Evolutionary conservation across 495 filamentous ascomycete genomes (phyloP), one percentile per base, ranked within the genome.

Genomic region (Neurospora sp.): DNA sequence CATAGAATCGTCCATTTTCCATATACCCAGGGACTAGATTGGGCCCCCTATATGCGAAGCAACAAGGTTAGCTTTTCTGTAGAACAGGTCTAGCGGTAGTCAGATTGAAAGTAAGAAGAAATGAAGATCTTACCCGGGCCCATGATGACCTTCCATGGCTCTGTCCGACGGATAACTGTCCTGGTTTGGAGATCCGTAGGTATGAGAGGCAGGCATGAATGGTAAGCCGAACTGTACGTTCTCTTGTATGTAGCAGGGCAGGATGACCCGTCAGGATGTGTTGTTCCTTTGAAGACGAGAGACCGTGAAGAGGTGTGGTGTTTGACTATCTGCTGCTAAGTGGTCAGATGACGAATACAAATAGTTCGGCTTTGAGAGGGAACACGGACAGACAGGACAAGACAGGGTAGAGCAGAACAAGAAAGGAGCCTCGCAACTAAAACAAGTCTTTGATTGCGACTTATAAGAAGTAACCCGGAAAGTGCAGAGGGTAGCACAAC

Each of bases 1-100:
- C 86, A 69, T 72, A 72, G 4, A 72, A 45, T 3, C 71, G 37
- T 39, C 71, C 71, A 35, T 72, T 72, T 31, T 72, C 71, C n/a
- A 16, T 9, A 38, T 38, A 72, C n/a, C 71, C 71, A 12, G 71
- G 71, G 61, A 40, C 59, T 18, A 69, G 12, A n/a, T n/a, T 45
- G 18, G 37, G 37, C 18, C 71, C 71, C 37, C 71, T 72, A 69
- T 20, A 14, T 35, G 7, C 31, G 44, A 40, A 40, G 9, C 18
- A 65, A 37, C 22, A 37, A 7, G 7, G 14, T 65, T 37, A 65
- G 53, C 14, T 65, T 31, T 65, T 65, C 53, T 35, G 31, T 14
- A 35, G 5, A 31, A 16, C 27, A 65, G 22, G 53, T 65, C 18
- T 18, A 18, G 27, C 12, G 20, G 10, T 5, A 18, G 5, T 18